These are phyloP conservation scores for bread wheat (Triticum aestivum) DNA, from an alignment of 176 grass and related monocot genomes.

Conservation along the genomic window DNA sequence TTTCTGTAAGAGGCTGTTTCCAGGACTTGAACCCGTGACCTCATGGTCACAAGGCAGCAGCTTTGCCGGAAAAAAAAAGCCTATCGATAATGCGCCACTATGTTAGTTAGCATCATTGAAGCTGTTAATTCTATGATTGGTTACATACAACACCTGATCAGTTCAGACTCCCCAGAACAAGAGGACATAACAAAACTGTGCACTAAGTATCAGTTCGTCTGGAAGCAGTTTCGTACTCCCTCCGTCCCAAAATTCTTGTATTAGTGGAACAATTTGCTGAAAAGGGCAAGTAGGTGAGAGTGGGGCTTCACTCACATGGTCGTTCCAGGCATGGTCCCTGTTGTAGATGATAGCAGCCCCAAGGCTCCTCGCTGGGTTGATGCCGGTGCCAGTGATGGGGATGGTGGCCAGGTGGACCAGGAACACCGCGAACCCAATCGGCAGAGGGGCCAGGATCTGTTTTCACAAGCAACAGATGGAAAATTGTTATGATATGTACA, in stretches of 20 bases:
- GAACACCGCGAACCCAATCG: conserved; percentile 95
- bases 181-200: neutral
- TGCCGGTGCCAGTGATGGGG: conserved; percentile 95
- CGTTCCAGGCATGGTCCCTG: conserved; percentile 69
- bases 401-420: conserved; percentile 96
- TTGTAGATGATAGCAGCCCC: conserved; percentile 90
- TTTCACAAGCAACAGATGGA: conserved; percentile 16
- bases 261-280: neutral
- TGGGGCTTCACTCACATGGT: conserved; percentile 64
- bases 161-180: neutral
- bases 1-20: no score
- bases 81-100: neutral
- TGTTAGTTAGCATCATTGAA: neutral
- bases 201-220: neutral
- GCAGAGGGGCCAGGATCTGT: conserved; percentile 88
- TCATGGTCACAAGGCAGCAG: no score
- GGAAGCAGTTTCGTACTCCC: neutral
- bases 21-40: no score
- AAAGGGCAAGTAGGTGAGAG: conserved; percentile 14
- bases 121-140: neutral
- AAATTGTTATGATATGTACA: neutral
- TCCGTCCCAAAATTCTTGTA: no score
- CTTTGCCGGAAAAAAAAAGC: no score
- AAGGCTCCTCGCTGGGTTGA: conserved; percentile 94
- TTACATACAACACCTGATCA: neutral